These are phyloP conservation scores for Thraustochytrium sp. DNA, from an alignment of 352 stramenopile species.

Conservation along the genomic window DNA sequence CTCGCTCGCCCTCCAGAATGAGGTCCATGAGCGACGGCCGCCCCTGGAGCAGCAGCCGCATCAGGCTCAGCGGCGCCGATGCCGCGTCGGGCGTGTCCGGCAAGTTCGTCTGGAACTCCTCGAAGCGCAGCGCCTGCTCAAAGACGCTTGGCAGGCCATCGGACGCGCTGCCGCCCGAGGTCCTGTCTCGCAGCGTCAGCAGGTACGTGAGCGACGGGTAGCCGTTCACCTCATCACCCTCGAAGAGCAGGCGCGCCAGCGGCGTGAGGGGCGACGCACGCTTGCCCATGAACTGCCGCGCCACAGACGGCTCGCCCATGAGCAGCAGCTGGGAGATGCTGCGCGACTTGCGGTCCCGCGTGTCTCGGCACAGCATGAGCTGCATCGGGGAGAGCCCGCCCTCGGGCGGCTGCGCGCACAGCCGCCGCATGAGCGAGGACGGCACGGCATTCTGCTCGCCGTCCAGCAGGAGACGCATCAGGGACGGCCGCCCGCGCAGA, in stretches of 20 bases:
- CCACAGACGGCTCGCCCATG: neutral
- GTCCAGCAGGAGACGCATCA: slow-evolving; percentile 36
- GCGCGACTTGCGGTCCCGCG: neutral
- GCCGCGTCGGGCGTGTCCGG: neutral
- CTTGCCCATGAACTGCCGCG: slow-evolving; percentile 1
- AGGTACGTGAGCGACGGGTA: slow-evolving; percentile 17
- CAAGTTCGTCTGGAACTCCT: neutral
- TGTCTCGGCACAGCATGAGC: neutral
- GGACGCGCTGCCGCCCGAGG: too few relatives aligned
- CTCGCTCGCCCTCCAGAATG: slow-evolving; percentile 29
- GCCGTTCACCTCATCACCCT: slow-evolving; percentile 9
- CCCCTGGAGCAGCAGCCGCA: slow-evolving; percentile 13
- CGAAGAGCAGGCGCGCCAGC: slow-evolving; percentile 14
- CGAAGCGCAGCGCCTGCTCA: neutral
- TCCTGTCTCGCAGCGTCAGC: slow-evolving; percentile 9
- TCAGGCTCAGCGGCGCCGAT: neutral
- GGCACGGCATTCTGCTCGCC: slow-evolving; percentile 14
- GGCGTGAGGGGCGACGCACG: neutral
- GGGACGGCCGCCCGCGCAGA: neutral
- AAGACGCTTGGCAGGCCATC: slow-evolving; percentile 24
- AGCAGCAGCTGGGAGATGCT: slow-evolving; percentile 17
- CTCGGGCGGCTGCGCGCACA: slow-evolving; percentile 3
- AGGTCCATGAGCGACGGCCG: slow-evolving; percentile 21
- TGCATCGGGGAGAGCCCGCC: neutral
- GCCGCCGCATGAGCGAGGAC: neutral